A percentile compares a stretch with the other conserved stretches of the same genome.
phyloP scores from a whole-genome alignment of 495 filamentous ascomycete genomes.

The Tuber borchii region DNA sequence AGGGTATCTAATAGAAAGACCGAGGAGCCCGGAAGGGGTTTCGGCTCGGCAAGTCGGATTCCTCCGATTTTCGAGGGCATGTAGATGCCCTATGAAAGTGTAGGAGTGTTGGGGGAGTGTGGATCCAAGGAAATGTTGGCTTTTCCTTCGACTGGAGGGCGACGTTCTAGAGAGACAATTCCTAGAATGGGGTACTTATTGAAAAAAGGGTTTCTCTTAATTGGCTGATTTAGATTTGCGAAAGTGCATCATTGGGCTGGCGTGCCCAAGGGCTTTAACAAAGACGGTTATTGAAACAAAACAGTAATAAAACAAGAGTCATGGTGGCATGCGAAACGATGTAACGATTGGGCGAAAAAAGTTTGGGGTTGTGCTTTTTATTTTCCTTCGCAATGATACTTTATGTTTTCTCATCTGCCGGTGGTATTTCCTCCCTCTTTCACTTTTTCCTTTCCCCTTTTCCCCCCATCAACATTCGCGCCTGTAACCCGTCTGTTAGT shows the following conservation, averaged over 20 bases:
- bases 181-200: not conserved
- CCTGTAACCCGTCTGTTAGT: too few species aligned
- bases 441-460: too few species aligned
- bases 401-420: not conserved
- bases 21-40: not conserved
- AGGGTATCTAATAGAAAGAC: conserved; percentile 16
- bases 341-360: not conserved
- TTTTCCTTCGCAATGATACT: not conserved
- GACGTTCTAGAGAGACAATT: not conserved
- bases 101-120: not conserved
- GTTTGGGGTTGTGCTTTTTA: not conserved
- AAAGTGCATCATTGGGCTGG: conserved; percentile 1
- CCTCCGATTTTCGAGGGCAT: conserved; percentile 19
- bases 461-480: too few species aligned
- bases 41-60: conserved; percentile 21
- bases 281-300: conserved; percentile 4
- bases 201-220: not conserved
- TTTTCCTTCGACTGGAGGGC: not conserved
- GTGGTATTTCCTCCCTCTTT: not conserved
- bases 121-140: not conserved
- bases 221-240: not conserved
- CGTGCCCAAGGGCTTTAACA: not conserved
- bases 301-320: not conserved
- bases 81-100: conserved; percentile 3
- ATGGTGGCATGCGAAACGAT: not conserved